These are phyloP conservation scores for Mucor mucedo DNA, from an alignment of 371 early-diverging fungal species.

Conservation along the genomic window DNA sequence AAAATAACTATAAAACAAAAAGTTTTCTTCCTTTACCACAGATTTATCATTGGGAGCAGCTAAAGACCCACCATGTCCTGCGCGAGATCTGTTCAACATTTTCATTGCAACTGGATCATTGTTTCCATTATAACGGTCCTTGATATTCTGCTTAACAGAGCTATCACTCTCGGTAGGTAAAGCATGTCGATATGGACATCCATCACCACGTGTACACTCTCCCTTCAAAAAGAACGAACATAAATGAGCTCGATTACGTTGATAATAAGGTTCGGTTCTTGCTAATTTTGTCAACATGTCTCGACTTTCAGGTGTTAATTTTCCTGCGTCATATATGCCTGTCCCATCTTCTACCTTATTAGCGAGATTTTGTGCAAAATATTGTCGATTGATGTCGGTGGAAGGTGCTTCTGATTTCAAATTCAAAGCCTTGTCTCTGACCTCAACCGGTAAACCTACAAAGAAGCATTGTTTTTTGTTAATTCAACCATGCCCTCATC, in stretches of 20 bases:
- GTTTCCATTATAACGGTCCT: constrained; percentile 89
- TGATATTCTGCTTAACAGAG: constrained; percentile 83
- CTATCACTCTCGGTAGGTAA: constrained; percentile 83
- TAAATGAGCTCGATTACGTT: constrained; percentile 88
- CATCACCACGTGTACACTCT: constrained; percentile 89
- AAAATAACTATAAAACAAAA: not conserved
- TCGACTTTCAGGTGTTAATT: constrained; percentile 79
- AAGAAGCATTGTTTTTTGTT: too few relatives aligned
- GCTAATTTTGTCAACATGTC: constrained; percentile 84
- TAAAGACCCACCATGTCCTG: constrained; percentile 31
- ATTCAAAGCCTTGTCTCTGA: constrained; percentile 86
- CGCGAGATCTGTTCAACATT: constrained; percentile 66
- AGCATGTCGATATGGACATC: constrained; percentile 94
- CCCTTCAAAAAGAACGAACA: constrained; percentile 97
- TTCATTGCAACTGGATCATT: constrained; percentile 94
- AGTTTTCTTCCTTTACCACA: constrained; percentile 53
- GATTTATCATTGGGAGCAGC: constrained; percentile 67
- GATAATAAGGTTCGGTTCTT: constrained; percentile 89
- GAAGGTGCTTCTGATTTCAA: constrained; percentile 78
- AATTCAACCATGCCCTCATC: too few relatives aligned
- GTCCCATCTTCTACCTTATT: constrained; percentile 72
- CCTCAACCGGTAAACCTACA: constrained; percentile 86
- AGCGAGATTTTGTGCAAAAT: constrained; percentile 86
- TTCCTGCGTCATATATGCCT: constrained; percentile 72
- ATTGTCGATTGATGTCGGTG: constrained; percentile 89